Percentiles rank a stretch among this genome's conserved stretches.
phyloP scores from a whole-genome alignment of 495 filamentous ascomycete species.

The Tuber aestivum region DNA sequence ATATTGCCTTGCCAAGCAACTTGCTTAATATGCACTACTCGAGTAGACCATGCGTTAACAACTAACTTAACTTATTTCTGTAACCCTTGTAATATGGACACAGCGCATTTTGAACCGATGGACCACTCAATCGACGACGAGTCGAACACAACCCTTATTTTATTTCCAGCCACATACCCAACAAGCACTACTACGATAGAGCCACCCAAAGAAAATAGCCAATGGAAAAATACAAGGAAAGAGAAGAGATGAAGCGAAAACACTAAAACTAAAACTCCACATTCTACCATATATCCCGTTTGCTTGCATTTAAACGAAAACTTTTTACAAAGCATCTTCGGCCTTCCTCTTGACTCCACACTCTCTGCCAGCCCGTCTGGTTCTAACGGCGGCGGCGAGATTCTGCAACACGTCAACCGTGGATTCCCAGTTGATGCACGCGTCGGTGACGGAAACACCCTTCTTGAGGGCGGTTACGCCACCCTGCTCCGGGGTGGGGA shows the following conservation, averaged over 20 bases:
- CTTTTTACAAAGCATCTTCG: slow-evolving; percentile 22
- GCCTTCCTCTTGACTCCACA: slow-evolving; percentile 31
- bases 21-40: too few species aligned
- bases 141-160: not conserved
- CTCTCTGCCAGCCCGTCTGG: slow-evolving; percentile 50
- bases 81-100: too few species aligned
- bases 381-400: slow-evolving; percentile 76
- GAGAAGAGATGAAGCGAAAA: not conserved
- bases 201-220: not conserved
- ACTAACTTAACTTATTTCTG: too few species aligned
- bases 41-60: too few species aligned
- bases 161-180: not conserved
- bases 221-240: not conserved
- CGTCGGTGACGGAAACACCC: slow-evolving; percentile 95
- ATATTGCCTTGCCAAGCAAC: too few species aligned
- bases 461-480: slow-evolving; percentile 73
- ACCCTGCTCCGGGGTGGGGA: slow-evolving; percentile 57
- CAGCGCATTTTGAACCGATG: too few species aligned
- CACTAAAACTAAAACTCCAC: slow-evolving; percentile 12
- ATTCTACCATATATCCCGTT: not conserved
- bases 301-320: not conserved
- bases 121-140: too few species aligned
- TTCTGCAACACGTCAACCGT: slow-evolving; percentile 81
- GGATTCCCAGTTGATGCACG: slow-evolving; percentile 89
- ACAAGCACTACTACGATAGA: not conserved